A percentile compares a stretch with the other conserved stretches of the same genome.
phyloP scores from a whole-genome alignment of 768 basidiomycete genomes.

The Leccinum subgranulosum region DNA sequence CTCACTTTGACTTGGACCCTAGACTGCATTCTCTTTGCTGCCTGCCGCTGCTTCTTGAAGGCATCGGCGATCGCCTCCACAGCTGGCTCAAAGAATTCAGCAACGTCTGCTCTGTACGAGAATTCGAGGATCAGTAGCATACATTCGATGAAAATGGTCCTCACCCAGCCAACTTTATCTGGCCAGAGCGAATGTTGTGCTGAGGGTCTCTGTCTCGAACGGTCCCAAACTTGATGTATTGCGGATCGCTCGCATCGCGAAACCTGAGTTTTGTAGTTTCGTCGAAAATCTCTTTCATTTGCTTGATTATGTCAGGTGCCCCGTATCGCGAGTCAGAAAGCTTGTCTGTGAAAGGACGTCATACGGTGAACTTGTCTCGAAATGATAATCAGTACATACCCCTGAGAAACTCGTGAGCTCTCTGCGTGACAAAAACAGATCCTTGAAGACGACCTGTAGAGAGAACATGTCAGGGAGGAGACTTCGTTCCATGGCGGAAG shows the following conservation, averaged over 20 bases:
- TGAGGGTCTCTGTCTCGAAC: conserved; percentile 32
- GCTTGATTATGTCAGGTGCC: conserved; percentile 26
- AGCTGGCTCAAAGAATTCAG: conserved; percentile 42
- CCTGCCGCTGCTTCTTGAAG: conserved; percentile 28
- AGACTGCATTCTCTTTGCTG: conserved; percentile 9
- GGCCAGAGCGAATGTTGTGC: conserved; percentile 34
- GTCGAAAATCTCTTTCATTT: conserved; percentile 36
- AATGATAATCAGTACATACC: conserved; percentile 14
- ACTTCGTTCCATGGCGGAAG: not conserved
- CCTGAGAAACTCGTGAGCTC: conserved; percentile 26
- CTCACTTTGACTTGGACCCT: conserved; percentile 26
- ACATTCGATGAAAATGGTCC: not conserved
- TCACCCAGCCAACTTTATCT: conserved; percentile 37
- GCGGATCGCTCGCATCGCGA: conserved; percentile 31
- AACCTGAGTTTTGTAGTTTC: conserved; percentile 38
- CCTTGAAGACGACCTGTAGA: conserved; percentile 39
- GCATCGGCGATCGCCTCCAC: conserved; percentile 34
- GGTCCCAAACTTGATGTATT: conserved; percentile 40
- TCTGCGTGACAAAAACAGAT: conserved; percentile 33
- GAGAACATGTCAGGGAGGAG: not conserved
- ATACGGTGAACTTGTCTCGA: not conserved
- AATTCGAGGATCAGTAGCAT: not conserved
- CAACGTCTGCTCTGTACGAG: conserved; percentile 32
- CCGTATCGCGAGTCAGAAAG: conserved; percentile 30
- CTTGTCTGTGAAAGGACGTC: conserved; percentile 17